Conservation (phyloP, 2,329 filamentous ascomycete genomes). For the Paraphoma sp. region DNA sequence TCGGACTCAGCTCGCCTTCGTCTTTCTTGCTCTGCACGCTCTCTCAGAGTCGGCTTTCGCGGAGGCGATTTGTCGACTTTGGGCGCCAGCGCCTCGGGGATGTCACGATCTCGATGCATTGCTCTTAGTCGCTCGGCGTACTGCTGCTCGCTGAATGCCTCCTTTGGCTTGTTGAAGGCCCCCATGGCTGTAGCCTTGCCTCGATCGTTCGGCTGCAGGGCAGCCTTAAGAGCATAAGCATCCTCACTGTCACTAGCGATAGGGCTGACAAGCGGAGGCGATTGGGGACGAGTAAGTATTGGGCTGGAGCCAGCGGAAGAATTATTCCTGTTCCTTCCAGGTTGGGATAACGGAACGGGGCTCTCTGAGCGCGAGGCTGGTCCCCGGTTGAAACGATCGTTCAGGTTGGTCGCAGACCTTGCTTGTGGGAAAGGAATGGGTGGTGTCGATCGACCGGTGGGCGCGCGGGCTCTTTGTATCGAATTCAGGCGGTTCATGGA, state of each 20-base stretch:
- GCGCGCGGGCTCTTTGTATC: slow-evolving; percentile 65
- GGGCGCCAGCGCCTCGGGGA: slow-evolving; percentile 43
- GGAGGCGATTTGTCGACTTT: slow-evolving; percentile 29
- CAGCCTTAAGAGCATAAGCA: slow-evolving; percentile 62
- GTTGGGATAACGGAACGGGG: slow-evolving; percentile 54
- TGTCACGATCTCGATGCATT: slow-evolving; percentile 76
- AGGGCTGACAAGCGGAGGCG: slow-evolving; percentile 67
- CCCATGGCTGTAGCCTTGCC: slow-evolving; percentile 82
- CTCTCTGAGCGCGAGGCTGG: slow-evolving; percentile 52
- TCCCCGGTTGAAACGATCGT: slow-evolving; percentile 52
- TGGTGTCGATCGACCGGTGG: slow-evolving; percentile 60
- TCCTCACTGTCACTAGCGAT: slow-evolving; percentile 77
- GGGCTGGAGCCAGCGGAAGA: slow-evolving; percentile 50
- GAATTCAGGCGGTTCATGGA: slow-evolving; percentile 82
- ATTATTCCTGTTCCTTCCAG: slow-evolving; percentile 41
- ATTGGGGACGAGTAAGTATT: slow-evolving; percentile 46
- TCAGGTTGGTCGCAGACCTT: slow-evolving; percentile 56
- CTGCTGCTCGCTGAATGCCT: slow-evolving; percentile 83
- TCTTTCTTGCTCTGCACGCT: slow-evolving; percentile 44
- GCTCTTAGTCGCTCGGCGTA: slow-evolving; percentile 83
- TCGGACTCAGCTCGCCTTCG: slow-evolving; percentile 38
- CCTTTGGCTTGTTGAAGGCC: slow-evolving; percentile 73
- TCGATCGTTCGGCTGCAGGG: slow-evolving; percentile 76
- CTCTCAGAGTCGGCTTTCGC: slow-evolving; percentile 37
- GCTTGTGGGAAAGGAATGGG: slow-evolving; percentile 50